A percentile compares a stretch with the other conserved stretches of the same genome.
These are phyloP conservation scores for Leptographium wingfieldii DNA, from an alignment of 2,329 filamentous ascomycete genomes.

Conservation along the genomic window DNA sequence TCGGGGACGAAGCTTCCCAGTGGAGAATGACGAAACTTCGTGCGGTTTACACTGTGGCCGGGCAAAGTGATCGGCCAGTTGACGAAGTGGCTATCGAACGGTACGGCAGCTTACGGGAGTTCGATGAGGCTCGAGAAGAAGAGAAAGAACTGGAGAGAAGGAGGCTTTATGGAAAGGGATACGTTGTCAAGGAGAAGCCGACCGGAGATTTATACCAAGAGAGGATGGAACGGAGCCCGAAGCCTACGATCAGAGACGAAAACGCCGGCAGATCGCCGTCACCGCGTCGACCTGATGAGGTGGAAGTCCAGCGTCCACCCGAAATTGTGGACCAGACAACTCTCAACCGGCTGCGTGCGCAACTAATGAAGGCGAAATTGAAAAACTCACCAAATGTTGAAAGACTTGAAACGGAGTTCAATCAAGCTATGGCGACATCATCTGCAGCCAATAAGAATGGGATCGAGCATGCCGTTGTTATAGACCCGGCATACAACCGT, in stretches of 20 bases:
- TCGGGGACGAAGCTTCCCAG: conserved; percentile 79
- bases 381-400: conserved; percentile 62
- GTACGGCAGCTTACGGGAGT: conserved; percentile 69
- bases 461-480: conserved; percentile 56
- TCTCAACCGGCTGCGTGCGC: conserved; percentile 80
- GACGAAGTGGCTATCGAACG: conserved; percentile 76
- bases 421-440: conserved; percentile 55
- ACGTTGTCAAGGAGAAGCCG: conserved; percentile 74
- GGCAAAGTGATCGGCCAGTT: conserved; percentile 57
- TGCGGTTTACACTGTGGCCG: conserved; percentile 66
- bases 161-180: conserved; percentile 71
- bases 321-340: conserved; percentile 60
- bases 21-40: conserved; percentile 97
- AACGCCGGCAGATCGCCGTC: conserved; percentile 22
- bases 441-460: conserved; percentile 24
- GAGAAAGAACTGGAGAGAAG: conserved; percentile 79
- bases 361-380: conserved; percentile 92
- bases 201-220: conserved; percentile 77
- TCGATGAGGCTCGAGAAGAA: conserved; percentile 89
- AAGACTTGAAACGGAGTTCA: conserved; percentile 73
- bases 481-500: conserved; percentile 80
- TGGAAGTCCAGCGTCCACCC: conserved; percentile 7
- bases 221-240: conserved; percentile 26
- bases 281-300: not conserved
- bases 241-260: not conserved